Conservation (phyloP, 78 protist species). For the Parvularia atlantis region DNA sequence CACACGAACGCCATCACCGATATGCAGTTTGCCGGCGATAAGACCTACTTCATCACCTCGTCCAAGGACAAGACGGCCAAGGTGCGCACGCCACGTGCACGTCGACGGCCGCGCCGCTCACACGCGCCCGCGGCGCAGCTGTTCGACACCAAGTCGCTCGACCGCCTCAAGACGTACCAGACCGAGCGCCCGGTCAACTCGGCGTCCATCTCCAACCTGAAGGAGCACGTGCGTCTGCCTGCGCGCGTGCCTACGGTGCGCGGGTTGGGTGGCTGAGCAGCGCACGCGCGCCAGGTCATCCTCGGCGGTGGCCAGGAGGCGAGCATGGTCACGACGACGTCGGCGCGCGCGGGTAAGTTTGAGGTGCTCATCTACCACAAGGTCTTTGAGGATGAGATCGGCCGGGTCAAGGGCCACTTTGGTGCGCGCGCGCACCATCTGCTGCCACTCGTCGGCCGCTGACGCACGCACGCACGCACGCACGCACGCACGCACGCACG, state of each 20-base stretch:
- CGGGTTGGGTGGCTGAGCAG: neutral
- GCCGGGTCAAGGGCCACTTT: conserved; percentile 63
- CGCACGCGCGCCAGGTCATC: no score
- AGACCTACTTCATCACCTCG: conserved; percentile 49
- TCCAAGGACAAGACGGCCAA: conserved; percentile 68
- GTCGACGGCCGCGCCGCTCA: no score
- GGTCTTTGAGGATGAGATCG: conserved; percentile 47
- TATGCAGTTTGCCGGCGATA: conserved; percentile 40
- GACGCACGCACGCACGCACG: no score
- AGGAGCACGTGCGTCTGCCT: conserved; percentile 15
- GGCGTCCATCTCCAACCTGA: conserved; percentile 67
- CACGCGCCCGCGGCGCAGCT: conserved; percentile 13
- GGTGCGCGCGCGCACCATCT: no score
- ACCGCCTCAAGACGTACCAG: conserved; percentile 53
- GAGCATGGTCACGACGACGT: conserved; percentile 68
- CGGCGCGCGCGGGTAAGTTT: conserved; percentile 47
- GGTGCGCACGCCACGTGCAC: conserved; percentile 12
- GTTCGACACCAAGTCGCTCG: conserved; percentile 52
- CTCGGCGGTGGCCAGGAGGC: conserved; percentile 91
- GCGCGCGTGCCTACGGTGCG: neutral
- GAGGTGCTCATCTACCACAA: conserved; percentile 72
- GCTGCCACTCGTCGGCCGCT: no score
- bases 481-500: no score
- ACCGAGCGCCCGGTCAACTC: conserved; percentile 78
- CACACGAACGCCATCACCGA: conserved; percentile 7